phyloP scores from a whole-genome alignment of 805 yeast genomes.

The Candida tallmaniae region DNA sequence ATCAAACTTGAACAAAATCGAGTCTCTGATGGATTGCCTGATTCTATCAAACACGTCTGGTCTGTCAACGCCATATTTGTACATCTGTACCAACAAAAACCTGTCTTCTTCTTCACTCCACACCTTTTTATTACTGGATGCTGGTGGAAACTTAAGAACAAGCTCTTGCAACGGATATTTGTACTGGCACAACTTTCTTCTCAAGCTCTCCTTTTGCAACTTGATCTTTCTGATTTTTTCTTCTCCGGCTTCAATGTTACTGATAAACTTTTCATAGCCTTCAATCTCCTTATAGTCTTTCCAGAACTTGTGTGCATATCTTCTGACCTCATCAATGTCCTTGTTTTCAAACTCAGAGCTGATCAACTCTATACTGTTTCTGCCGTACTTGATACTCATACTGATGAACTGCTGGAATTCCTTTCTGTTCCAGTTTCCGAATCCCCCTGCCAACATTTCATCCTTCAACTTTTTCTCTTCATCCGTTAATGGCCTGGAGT shows the following conservation, averaged over 20 bases:
- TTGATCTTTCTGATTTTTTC: slow-evolving; percentile 63
- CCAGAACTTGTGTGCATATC: slow-evolving; percentile 83
- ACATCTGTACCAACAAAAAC: slow-evolving; percentile 73
- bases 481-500: slow-evolving; percentile 76
- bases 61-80: slow-evolving; percentile 75
- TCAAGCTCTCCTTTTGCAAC: slow-evolving; percentile 73
- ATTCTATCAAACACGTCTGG: slow-evolving; percentile 76
- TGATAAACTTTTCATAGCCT: slow-evolving; percentile 78
- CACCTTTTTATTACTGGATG: slow-evolving; percentile 54
- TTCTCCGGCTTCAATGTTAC: slow-evolving; percentile 85
- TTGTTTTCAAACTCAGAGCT: slow-evolving; percentile 81
- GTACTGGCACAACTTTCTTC: slow-evolving; percentile 68
- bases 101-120: slow-evolving; percentile 90
- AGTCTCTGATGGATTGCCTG: slow-evolving; percentile 65
- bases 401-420: slow-evolving; percentile 83
- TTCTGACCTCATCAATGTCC: slow-evolving; percentile 70
- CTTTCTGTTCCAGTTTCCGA: slow-evolving; percentile 76
- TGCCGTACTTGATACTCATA: slow-evolving; percentile 72
- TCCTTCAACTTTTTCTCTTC: slow-evolving; percentile 69
- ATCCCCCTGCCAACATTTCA: slow-evolving; percentile 62
- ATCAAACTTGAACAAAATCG: slow-evolving; percentile 80
- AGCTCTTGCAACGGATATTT: slow-evolving; percentile 78
- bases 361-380: slow-evolving; percentile 66
- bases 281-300: slow-evolving; percentile 70
- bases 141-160: slow-evolving; percentile 66